phyloP scores from a whole-genome alignment of 805 yeast genomes.

The Kuraishia borneana region DNA sequence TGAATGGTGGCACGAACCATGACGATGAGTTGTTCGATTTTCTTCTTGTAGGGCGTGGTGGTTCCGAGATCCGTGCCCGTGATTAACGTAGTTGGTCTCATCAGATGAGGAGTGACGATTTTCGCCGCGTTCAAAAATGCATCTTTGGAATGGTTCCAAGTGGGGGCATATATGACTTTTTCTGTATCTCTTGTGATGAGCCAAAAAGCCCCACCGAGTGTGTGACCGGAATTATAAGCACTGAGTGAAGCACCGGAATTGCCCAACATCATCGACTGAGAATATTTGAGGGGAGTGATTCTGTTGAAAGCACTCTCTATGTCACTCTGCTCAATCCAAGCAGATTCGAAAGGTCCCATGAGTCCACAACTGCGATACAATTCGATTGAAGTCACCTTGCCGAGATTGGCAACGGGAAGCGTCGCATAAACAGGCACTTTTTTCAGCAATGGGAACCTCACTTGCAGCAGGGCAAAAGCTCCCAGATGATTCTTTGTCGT shows the following conservation, averaged over 20 bases:
- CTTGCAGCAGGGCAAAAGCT: conserved; percentile 60
- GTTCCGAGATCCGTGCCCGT: conserved; percentile 67
- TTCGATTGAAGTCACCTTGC: conserved; percentile 79
- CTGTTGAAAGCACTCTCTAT: conserved; percentile 74
- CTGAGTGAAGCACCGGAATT: conserved; percentile 61
- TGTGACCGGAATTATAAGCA: conserved; percentile 85
- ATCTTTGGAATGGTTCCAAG: conserved; percentile 93
- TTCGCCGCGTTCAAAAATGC: conserved; percentile 68
- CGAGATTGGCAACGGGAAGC: conserved; percentile 79
- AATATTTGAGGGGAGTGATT: conserved; percentile 58
- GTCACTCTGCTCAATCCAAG: conserved; percentile 54
- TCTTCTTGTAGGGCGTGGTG: conserved; percentile 42
- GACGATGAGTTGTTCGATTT: conserved; percentile 53
- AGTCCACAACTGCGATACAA: conserved; percentile 62
- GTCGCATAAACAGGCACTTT: conserved; percentile 77
- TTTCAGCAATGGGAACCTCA: conserved; percentile 45
- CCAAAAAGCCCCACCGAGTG: conserved; percentile 94
- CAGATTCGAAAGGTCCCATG: conserved; percentile 56
- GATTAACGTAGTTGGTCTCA: conserved; percentile 75
- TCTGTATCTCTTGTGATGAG: conserved; percentile 62
- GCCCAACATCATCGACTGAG: conserved; percentile 59
- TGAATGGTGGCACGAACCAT: conserved; percentile 55
- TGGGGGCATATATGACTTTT: conserved; percentile 76
- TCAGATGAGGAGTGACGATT: conserved; percentile 44
- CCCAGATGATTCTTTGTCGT: conserved; percentile 73